A percentile compares a stretch with the other conserved stretches of the same genome.
phyloP scores from a whole-genome alignment of 1,139 yeast genomes.

The Yamadazyma aaseri region DNA sequence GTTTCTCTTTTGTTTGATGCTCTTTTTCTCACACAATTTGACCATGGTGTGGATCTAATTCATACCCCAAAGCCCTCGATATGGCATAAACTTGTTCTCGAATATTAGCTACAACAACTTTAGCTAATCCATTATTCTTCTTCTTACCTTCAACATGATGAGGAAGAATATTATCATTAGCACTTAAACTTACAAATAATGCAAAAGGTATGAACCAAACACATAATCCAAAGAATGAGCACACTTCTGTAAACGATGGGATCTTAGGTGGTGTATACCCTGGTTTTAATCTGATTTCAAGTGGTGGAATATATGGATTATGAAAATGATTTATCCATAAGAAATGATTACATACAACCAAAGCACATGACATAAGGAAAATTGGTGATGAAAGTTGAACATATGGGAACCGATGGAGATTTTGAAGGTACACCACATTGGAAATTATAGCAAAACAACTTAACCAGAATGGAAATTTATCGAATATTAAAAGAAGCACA shows the following conservation, averaged over 20 bases:
- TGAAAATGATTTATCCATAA: slow-evolving; percentile 89
- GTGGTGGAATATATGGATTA: slow-evolving; percentile 58
- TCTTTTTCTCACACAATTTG: slow-evolving; percentile 33
- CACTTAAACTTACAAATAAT: slow-evolving; percentile 86
- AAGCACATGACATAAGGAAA: slow-evolving; percentile 67
- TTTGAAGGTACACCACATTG: slow-evolving; percentile 71
- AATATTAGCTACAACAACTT: slow-evolving; percentile 56
- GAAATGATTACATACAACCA: slow-evolving; percentile 79
- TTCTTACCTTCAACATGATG: slow-evolving; percentile 39
- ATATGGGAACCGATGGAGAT: slow-evolving; percentile 78
- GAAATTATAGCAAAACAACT: slow-evolving; percentile 66
- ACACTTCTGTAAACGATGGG: slow-evolving; percentile 83
- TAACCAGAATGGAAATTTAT: slow-evolving; percentile 72
- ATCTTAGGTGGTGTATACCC: slow-evolving; percentile 65
- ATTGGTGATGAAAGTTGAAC: slow-evolving; percentile 71
- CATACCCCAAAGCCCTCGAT: slow-evolving; percentile 58
- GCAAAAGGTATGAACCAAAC: slow-evolving; percentile 96
- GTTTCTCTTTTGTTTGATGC: too few relatives aligned
- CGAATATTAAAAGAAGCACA: slow-evolving; percentile 61
- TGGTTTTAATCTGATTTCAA: slow-evolving; percentile 55
- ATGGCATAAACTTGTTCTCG: slow-evolving; percentile 51
- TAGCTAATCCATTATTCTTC: slow-evolving; percentile 45
- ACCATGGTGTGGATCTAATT: slow-evolving; percentile 59
- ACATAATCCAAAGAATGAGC: slow-evolving; percentile 90
- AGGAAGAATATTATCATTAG: slow-evolving; percentile 88